A percentile compares a stretch with the other conserved stretches of the same genome.
phyloP scores from a whole-genome alignment of 2,329 filamentous ascomycete species.

The Zalaria sp. region DNA sequence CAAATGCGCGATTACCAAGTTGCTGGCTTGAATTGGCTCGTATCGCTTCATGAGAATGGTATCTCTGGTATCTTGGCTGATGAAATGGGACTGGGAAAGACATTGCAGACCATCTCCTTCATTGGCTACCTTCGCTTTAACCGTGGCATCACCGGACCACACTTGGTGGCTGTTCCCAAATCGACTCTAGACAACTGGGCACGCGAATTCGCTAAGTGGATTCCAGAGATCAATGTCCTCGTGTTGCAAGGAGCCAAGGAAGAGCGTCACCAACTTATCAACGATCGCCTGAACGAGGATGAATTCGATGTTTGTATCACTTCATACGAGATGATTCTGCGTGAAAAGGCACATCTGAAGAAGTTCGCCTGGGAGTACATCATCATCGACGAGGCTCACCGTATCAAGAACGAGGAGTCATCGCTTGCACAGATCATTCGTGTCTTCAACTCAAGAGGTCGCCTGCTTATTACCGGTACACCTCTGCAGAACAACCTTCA shows the following conservation, averaged over 20 bases:
- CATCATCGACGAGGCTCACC: constrained; percentile 94
- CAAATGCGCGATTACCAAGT: constrained; percentile 95
- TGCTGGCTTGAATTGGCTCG: constrained; percentile 90
- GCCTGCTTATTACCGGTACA: constrained; percentile 89
- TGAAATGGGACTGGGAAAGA: constrained; percentile 98
- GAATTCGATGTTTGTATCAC: constrained; percentile 98
- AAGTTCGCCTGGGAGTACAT: constrained; percentile 99
- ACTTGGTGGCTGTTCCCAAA: constrained; percentile 85
- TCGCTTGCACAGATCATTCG: constrained; percentile 93
- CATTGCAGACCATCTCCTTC: constrained; percentile 92
- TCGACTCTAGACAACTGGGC: constrained; percentile 98
- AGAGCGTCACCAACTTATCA: constrained; percentile 75
- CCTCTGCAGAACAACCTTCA: constrained; percentile 96
- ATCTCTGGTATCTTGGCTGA: constrained; percentile 96
- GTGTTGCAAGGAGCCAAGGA: constrained; percentile 94
- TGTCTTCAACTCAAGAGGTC: constrained; percentile 88
- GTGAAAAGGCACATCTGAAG: constrained; percentile 86
- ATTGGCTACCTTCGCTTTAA: constrained; percentile 88
- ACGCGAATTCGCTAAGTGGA: constrained; percentile 87
- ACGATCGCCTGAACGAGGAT: constrained; percentile 79
- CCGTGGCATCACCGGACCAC: constrained; percentile 76
- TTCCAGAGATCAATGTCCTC: constrained; percentile 85
- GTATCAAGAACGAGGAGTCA: constrained; percentile 98
- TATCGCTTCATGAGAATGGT: constrained; percentile 95
- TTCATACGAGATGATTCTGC: constrained; percentile 96